Conservation (phyloP, 768 basidiomycete genomes). For the Suillus discolor region DNA sequence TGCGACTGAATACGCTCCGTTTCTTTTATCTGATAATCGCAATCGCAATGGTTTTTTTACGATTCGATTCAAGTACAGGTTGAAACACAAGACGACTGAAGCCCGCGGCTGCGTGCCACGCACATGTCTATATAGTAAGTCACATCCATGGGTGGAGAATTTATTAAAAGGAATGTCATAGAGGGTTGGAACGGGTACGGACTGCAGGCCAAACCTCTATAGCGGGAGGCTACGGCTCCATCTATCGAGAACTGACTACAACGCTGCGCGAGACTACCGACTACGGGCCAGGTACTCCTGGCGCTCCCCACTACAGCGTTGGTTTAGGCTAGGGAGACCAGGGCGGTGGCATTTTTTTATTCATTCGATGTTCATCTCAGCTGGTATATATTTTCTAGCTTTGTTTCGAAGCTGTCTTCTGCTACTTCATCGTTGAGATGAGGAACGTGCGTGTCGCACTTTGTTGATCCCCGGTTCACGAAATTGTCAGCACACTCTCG, state of each 20-base stretch:
- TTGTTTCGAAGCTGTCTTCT: too few relatives aligned
- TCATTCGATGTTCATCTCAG: too few relatives aligned
- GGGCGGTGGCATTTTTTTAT: too few relatives aligned
- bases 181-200: too few relatives aligned
- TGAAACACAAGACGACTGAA: not conserved
- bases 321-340: too few relatives aligned
- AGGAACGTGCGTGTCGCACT: conserved; percentile 29
- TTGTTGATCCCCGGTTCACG: not conserved
- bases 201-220: too few relatives aligned
- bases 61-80: not conserved
- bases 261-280: too few relatives aligned
- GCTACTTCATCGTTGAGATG: conserved; percentile 37
- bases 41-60: not conserved
- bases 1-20: not conserved
- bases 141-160: not conserved
- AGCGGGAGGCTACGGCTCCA: too few relatives aligned
- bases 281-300: too few relatives aligned
- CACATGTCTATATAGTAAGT: not conserved
- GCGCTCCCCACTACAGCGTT: too few relatives aligned
- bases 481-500: conserved; percentile 9
- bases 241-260: too few relatives aligned
- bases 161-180: not conserved
- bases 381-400: too few relatives aligned
- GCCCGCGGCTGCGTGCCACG: not conserved
- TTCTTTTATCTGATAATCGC: not conserved